A percentile compares a stretch with the other conserved stretches of the same genome.
Conservation (phyloP, 1,284 basidiomycete genomes). For the Pascua guehoae region DNA sequence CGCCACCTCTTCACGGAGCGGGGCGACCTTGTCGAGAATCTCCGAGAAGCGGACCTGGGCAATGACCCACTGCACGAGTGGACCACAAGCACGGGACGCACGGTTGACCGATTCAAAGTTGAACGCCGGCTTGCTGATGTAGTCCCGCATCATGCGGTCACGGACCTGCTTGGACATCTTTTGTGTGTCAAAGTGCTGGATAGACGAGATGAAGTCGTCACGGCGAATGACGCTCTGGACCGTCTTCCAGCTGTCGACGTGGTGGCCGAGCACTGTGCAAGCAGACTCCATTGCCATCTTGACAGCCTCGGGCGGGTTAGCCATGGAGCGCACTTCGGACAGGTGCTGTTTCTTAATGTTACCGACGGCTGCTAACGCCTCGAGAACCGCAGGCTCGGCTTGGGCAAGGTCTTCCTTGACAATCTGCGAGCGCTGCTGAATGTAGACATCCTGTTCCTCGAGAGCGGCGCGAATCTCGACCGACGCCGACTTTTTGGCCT, state of each 20-base stretch:
- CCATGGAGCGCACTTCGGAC: conserved; percentile 97
- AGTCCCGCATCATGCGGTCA: conserved; percentile 90
- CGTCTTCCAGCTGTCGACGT: conserved; percentile 87
- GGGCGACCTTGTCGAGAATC: conserved; percentile 96
- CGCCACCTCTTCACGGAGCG: conserved; percentile 90
- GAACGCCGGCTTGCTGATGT: conserved; percentile 83
- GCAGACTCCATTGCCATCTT: conserved; percentile 99
- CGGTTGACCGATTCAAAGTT: conserved; percentile 95
- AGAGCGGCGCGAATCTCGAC: conserved; percentile 93
- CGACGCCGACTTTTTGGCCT: conserved; percentile 94
- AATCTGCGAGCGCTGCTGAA: conserved; percentile 78
- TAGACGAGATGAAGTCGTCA: conserved; percentile 95
- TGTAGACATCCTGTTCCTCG: conserved; percentile 83
- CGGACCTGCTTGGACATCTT: conserved; percentile 88
- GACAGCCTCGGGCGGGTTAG: conserved; percentile 95
- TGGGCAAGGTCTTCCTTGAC: conserved; percentile 96
- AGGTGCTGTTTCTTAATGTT: conserved; percentile 97
- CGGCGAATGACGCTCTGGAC: conserved; percentile 95
- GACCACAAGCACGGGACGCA: conserved; percentile 95
- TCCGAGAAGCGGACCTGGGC: conserved; percentile 97
- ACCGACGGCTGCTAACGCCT: conserved; percentile 91
- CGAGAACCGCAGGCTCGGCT: conserved; percentile 93
- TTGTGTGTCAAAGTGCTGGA: conserved; percentile 95
- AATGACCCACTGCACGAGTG: conserved; percentile 96
- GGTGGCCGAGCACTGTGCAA: conserved; percentile 94